Base-by-base conservation (phyloP, 169 alveolate genomes). In the Cryptosporidium tyzzeri region DNA sequence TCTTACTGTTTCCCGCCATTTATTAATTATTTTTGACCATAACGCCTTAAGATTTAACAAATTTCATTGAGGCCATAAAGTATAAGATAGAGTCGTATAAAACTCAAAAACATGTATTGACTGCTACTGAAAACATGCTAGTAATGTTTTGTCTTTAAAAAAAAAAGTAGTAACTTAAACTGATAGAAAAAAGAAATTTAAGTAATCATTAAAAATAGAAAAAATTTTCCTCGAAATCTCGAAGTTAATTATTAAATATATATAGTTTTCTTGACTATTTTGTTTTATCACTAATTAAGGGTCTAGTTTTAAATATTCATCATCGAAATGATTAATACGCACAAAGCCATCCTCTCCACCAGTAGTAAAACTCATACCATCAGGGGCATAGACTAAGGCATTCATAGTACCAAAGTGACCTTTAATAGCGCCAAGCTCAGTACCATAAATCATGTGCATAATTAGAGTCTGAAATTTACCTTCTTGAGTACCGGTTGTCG, bases 371-470 rank as follows among this genome's bases (percentile, higher is more conserved):
- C 97, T 96, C 84, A 91, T 91, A 26, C 99, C 99, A 86, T 96
- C 98, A 3, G 98, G 97, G 59, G 95, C 91, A 86, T 95, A 93
- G 31, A 96, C 96, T 41, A 97, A 85, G 44, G 99, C 93, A 93
- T 97, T 97, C 68, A 97, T 96, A 16, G 99, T 97, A 55, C 99
- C 99, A 93, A 97, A 97, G 93, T 97, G 99, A 12, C 99, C 99
- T 91, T 94, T 95, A 84, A 97, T 93, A 61, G 97, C 95, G 12
- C 98, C 99, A 29, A 97, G 84, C 85, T 96, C 98, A 41, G 92
- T 93, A 75, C 96, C 98, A 91, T 93, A 96, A 51, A 97, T 95
- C 91, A 97, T 93, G 85, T 97, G 96, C 92, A 92, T 93, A 29
- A 97, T 91, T 23, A 96, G 93, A 18, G 97, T 96, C 93, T 96